Evolutionary conservation across 306 rosid genomes (phyloP).

Genomic region (Erythrophleum fordii): DNA sequence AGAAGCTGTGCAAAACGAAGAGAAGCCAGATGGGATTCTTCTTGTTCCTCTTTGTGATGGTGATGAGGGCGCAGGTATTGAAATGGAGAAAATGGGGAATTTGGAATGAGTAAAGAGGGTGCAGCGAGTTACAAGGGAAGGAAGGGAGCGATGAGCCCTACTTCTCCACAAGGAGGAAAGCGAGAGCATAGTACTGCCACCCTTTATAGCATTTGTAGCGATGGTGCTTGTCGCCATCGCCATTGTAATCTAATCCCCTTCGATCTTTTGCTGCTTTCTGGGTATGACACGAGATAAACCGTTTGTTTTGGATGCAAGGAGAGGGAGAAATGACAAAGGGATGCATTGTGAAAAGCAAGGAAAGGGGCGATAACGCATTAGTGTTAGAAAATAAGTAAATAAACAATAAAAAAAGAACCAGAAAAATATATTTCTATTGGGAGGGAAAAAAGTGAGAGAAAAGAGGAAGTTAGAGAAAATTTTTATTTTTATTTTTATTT

Average conservation of each 20-base stretch:
- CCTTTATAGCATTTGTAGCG: slow-evolving; percentile 41
- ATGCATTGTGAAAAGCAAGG: no score
- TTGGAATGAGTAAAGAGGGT: slow-evolving; percentile 7
- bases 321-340: not conserved
- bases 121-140: slow-evolving; percentile 16
- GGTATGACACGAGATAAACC: not conserved
- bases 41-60: not conserved
- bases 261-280: no score
- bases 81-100: slow-evolving; percentile 36
- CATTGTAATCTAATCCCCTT: not conserved
- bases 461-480: no score
- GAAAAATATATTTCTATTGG: no score
- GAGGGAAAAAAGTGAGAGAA: no score
- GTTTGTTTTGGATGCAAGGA: not conserved
- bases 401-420: no score
- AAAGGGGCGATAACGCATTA: no score
- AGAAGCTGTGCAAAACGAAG: slow-evolving; percentile 47
- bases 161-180: slow-evolving; percentile 34
- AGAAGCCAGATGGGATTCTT: slow-evolving; percentile 23
- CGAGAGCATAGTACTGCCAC: slow-evolving; percentile 37
- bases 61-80: not conserved
- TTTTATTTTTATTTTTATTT: no score
- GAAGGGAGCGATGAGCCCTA: slow-evolving; percentile 30
- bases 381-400: no score
- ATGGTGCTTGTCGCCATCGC: slow-evolving; percentile 8